Percentiles rank a stretch among this genome's conserved stretches.
Evolutionary conservation across 2,329 filamentous ascomycete species (phyloP).

Genomic region (Talaromyces albobiverticillius): DNA sequence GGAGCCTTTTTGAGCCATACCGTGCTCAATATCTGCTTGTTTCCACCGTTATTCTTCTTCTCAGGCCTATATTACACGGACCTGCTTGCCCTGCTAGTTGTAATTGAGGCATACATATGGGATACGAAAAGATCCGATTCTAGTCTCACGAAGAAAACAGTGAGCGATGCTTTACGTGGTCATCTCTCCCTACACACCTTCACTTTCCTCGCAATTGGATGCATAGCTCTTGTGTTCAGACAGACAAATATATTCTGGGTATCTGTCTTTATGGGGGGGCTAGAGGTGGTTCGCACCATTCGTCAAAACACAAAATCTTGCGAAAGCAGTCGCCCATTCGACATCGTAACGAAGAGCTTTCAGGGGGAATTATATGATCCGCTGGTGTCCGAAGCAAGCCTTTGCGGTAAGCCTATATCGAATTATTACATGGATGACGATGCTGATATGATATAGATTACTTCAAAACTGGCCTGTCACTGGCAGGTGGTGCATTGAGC

Average conservation of each 20-base stretch:
- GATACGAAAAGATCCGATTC: constrained; percentile 37
- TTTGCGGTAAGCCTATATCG: constrained; percentile 43
- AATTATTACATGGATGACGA: neutral
- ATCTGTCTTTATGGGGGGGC: constrained; percentile 48
- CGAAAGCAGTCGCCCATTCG: constrained; percentile 24
- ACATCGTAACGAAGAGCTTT: constrained; percentile 31
- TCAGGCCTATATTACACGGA: constrained; percentile 95
- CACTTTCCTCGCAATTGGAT: constrained; percentile 55
- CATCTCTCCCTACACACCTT: constrained; percentile 24
- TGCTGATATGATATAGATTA: constrained; percentile 42
- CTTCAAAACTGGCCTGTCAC: constrained; percentile 56
- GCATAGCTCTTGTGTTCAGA: constrained; percentile 70
- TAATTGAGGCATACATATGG: constrained; percentile 65
- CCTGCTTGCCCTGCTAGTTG: constrained; percentile 72
- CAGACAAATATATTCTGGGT: constrained; percentile 99
- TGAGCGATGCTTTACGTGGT: constrained; percentile 4
- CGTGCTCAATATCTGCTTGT: constrained; percentile 76
- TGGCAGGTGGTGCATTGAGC: constrained; percentile 56
- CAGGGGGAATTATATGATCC: constrained; percentile 50
- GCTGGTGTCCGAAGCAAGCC: constrained; percentile 44
- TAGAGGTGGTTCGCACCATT: constrained; percentile 40
- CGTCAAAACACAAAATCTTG: constrained; percentile 27
- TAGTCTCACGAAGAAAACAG: constrained; percentile 12
- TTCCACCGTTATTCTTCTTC: constrained; percentile 94
- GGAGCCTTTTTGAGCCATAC: constrained; percentile 36